Percentiles rank a stretch among this genome's conserved stretches.
Conservation (phyloP, 805 yeast genomes). For the Kodamaea neixiangensis region DNA sequence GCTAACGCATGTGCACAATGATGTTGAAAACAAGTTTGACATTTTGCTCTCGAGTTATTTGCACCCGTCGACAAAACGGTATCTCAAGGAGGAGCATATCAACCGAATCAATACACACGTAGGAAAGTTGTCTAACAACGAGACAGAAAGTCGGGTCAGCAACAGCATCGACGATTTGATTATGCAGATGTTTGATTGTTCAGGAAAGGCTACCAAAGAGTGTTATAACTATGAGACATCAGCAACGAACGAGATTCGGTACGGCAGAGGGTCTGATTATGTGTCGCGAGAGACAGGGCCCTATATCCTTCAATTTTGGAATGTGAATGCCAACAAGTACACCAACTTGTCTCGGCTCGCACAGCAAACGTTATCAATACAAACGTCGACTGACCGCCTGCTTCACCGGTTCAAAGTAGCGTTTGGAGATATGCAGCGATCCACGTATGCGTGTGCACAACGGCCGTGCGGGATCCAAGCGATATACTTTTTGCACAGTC, state of each 20-base stretch:
- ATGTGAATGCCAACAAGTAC: constrained; percentile 15
- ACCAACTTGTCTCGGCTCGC: constrained; percentile 15
- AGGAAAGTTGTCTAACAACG: constrained; percentile 4
- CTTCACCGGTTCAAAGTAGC: constrained; percentile 16
- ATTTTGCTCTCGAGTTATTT: constrained; percentile 19
- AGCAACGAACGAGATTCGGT: constrained; percentile 17
- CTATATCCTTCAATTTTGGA: constrained; percentile 23
- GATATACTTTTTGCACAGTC: constrained; percentile 19
- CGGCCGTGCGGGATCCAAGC: constrained; percentile 16
- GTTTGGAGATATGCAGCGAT: constrained; percentile 13
- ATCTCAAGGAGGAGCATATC: constrained; percentile 19
- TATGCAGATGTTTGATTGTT: constrained; percentile 27
- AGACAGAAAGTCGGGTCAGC: constrained; percentile 5
- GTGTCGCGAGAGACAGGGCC: constrained; percentile 19
- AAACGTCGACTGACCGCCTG: constrained; percentile 18
- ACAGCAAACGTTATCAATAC: constrained; percentile 11
- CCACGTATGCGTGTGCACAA: constrained; percentile 10
- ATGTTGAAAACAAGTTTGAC: constrained; percentile 17
- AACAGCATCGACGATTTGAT: constrained; percentile 21
- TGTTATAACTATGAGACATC: constrained; percentile 27
- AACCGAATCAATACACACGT: constrained; percentile 15
- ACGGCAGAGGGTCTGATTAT: constrained; percentile 11
- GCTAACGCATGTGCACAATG: constrained; percentile 15
- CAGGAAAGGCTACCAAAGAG: constrained; percentile 28
- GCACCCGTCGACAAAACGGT: constrained; percentile 27